These are phyloP conservation scores for Fraxinus latifolia DNA, from an alignment of 305 asterid genomes.

Conservation along the genomic window DNA sequence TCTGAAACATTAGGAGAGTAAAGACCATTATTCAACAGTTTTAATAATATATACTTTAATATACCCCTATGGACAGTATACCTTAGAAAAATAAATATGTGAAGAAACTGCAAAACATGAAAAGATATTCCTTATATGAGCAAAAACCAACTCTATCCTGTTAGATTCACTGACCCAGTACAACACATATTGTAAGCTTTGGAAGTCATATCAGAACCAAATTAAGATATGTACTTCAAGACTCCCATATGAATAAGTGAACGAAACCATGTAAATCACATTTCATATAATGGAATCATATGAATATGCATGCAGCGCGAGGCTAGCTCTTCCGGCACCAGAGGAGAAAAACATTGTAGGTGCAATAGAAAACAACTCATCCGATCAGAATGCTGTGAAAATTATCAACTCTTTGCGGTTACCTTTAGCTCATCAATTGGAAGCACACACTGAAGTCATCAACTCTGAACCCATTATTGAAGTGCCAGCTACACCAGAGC, in stretches of 20 bases:
- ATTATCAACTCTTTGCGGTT: slow-evolving; percentile 49
- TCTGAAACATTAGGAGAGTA: slow-evolving; percentile 1
- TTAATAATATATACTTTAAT: slow-evolving; percentile 3
- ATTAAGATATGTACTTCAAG: not conserved
- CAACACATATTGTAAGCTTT: not conserved
- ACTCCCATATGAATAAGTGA: slow-evolving; percentile 1
- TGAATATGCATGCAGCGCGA: slow-evolving; percentile 58
- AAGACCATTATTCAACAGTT: not conserved
- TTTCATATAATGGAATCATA: slow-evolving; percentile 22
- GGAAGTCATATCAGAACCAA: not conserved
- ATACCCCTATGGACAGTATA: not conserved
- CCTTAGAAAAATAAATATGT: not conserved
- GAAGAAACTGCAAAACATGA: not conserved
- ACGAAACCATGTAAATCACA: not conserved
- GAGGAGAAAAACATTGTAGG: slow-evolving; percentile 59
- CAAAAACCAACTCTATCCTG: not conserved
- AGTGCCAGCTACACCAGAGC: slow-evolving; percentile 11
- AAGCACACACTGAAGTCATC: slow-evolving; percentile 33
- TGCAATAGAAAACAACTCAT: slow-evolving; percentile 42
- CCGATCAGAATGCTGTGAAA: slow-evolving; percentile 41
- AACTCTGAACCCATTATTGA: slow-evolving; percentile 45
- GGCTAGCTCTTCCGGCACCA: slow-evolving; percentile 96
- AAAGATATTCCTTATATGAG: not conserved
- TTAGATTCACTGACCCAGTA: not conserved
- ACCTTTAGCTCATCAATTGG: slow-evolving; percentile 44